Percentiles rank a stretch among this genome's conserved stretches.
These are phyloP conservation scores for Aegilops longissima DNA, from an alignment of 176 grass and related monocot genomes.

Conservation along the genomic window DNA sequence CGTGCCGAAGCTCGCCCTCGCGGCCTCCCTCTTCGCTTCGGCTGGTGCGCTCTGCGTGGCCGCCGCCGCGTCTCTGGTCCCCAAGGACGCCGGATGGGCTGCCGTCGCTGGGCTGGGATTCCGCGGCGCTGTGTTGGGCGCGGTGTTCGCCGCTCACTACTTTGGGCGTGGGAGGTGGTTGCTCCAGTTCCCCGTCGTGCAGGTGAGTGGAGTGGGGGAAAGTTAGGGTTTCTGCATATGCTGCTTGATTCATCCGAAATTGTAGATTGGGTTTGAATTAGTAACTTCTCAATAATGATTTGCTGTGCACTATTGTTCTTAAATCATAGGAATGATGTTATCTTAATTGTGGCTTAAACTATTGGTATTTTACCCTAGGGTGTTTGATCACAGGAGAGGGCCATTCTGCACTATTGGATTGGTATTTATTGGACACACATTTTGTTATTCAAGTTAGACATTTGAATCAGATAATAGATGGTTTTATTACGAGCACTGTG, in stretches of 20 bases:
- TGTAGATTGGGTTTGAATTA: neutral
- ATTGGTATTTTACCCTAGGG: neutral
- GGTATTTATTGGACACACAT: neutral
- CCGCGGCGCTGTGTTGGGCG: conserved; percentile 47
- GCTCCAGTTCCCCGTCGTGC: conserved; percentile 55
- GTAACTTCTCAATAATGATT: conserved; percentile 2
- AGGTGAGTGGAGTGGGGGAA: conserved; percentile 40
- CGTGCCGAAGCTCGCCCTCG: conserved; percentile 27
- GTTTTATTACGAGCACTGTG: neutral
- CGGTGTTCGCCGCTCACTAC: conserved; percentile 45
- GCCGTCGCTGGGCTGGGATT: conserved; percentile 41
- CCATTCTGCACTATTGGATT: neutral
- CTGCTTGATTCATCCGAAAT: neutral
- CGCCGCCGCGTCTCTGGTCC: conserved; percentile 21
- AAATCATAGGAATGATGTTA: neutral
- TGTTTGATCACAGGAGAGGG: neutral
- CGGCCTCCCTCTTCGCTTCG: conserved; percentile 33
- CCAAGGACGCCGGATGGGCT: conserved; percentile 35
- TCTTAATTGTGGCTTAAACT: neutral
- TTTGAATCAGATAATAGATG: neutral
- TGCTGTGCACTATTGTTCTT: neutral
- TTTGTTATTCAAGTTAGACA: neutral
- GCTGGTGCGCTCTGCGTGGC: conserved; percentile 39
- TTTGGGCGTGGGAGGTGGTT: conserved; percentile 50
- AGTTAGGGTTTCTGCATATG: conserved; percentile 36